A percentile compares a stretch with the other conserved stretches of the same genome.
Evolutionary conservation across 202 grass and related monocot species (phyloP).

Genomic region (Eragrostis tef): DNA sequence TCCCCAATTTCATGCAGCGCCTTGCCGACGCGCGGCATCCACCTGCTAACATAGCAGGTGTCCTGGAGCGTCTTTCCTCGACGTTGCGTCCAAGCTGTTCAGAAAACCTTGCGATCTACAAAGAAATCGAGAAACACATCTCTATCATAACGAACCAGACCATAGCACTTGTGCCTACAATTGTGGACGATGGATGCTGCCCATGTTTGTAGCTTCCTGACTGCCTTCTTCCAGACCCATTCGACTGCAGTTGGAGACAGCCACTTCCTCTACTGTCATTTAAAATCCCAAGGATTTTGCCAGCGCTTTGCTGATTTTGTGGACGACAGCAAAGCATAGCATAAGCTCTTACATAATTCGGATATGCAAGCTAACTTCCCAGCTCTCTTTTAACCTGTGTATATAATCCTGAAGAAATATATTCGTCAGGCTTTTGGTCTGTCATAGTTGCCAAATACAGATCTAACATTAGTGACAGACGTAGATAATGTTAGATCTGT

Average conservation of each 20-base stretch:
- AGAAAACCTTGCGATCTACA: conserved; percentile 52
- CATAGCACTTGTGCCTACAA: conserved; percentile 41
- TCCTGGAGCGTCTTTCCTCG: conserved; percentile 45
- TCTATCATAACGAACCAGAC: conserved; percentile 50
- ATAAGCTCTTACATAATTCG: background rate
- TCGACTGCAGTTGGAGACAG: too few species aligned
- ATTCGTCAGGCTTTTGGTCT: background rate
- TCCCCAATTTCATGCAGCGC: conserved; percentile 29
- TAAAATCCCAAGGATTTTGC: background rate
- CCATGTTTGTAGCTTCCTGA: background rate
- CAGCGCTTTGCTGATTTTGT: background rate
- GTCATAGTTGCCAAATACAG: background rate
- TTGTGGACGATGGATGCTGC: too few species aligned
- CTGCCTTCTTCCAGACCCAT: too few species aligned
- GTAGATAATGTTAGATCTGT: too few species aligned
- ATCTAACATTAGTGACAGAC: too few species aligned
- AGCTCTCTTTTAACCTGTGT: conserved; percentile 37
- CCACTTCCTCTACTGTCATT: too few species aligned
- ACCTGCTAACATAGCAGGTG: conserved; percentile 48
- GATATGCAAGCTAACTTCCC: background rate
- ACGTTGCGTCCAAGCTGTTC: conserved; percentile 52
- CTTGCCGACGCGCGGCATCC: conserved; percentile 40
- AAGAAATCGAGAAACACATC: conserved; percentile 48
- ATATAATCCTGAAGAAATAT: conserved; percentile 19
- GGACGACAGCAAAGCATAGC: conserved; percentile 1